A percentile compares a stretch with the other conserved stretches of the same genome.
phyloP scores from a whole-genome alignment of 1,284 basidiomycete genomes.

The Takashimella tepidaria region DNA sequence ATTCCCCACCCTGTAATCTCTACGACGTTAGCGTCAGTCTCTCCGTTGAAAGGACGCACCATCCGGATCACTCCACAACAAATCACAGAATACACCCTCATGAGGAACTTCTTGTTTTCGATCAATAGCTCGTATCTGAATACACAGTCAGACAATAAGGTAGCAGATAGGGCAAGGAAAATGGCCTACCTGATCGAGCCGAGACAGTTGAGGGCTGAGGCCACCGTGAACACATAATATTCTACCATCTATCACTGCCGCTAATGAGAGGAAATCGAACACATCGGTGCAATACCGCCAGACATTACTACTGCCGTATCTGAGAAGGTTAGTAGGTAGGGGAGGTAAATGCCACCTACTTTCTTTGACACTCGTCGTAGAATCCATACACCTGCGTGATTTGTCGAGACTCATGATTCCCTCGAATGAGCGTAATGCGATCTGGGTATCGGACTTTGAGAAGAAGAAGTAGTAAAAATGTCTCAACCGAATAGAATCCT shows the following conservation, averaged over 20 bases:
- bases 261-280: constrained; percentile 92
- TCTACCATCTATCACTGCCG: constrained; percentile 89
- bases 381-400: constrained; percentile 99
- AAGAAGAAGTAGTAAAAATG: constrained; percentile 87
- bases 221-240: constrained; percentile 94
- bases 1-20: constrained; percentile 92
- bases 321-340: constrained; percentile 5
- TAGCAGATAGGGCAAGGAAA: too few species aligned
- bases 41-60: constrained; percentile 52
- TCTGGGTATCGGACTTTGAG: constrained; percentile 98
- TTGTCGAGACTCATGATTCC: constrained; percentile 98
- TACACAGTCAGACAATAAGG: too few species aligned
- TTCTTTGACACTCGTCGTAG: constrained; percentile 96
- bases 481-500: constrained; percentile 96
- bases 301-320: constrained; percentile 86
- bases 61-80: constrained; percentile 98
- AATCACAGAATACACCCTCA: constrained; percentile 97
- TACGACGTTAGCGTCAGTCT: constrained; percentile 14
- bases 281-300: constrained; percentile 99
- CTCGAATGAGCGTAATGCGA: constrained; percentile 92
- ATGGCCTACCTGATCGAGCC: constrained; percentile 72
- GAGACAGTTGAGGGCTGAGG: constrained; percentile 75
- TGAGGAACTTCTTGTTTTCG: constrained; percentile 99
- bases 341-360: constrained; percentile 44
- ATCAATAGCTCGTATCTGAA: constrained; percentile 88